These are phyloP conservation scores for Aureobasidium musti DNA, from an alignment of 2,329 filamentous ascomycete species.

Conservation along the genomic window DNA sequence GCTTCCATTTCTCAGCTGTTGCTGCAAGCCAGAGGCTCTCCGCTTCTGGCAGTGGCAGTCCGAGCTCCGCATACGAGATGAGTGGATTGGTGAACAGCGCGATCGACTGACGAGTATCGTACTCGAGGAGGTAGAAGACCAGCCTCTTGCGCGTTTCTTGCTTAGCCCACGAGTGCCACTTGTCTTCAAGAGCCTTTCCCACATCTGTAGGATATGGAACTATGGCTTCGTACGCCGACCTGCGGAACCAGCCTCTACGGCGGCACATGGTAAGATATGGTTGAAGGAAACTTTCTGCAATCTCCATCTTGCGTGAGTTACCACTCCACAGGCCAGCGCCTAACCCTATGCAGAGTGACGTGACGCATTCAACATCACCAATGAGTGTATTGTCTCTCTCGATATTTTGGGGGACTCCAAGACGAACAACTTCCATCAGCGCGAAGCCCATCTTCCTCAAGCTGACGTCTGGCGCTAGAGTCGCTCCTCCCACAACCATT, in stretches of 20 bases:
- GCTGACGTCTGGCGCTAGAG: conserved; percentile 58
- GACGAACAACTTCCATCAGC: conserved; percentile 53
- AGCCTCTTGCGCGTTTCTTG: conserved; percentile 68
- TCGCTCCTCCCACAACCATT: conserved; percentile 63
- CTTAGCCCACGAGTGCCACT: conserved; percentile 65
- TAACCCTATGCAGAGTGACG: conserved; percentile 54
- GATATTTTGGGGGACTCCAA: conserved; percentile 45
- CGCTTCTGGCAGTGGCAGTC: conserved; percentile 64
- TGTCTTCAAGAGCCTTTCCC: conserved; percentile 59
- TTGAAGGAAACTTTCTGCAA: conserved; percentile 60
- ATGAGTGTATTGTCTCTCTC: conserved; percentile 55
- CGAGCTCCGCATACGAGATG: conserved; percentile 69
- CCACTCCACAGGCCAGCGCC: conserved; percentile 62
- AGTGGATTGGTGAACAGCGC: conserved; percentile 64
- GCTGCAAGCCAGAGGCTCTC: conserved; percentile 66
- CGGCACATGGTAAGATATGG: conserved; percentile 57
- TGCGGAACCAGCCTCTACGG: conserved; percentile 60
- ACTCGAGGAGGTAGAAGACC: conserved; percentile 64
- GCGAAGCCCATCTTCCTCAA: conserved; percentile 62
- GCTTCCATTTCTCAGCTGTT: conserved; percentile 65
- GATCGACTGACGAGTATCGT: conserved; percentile 69
- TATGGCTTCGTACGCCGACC: conserved; percentile 46
- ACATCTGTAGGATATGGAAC: conserved; percentile 57
- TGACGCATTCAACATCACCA: conserved; percentile 55
- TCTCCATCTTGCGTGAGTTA: conserved; percentile 61